Evolutionary conservation across 169 alveolate species (phyloP), one percentile per base, ranked within the genome.

Genomic region (Cryptosporidium sp.): DNA sequence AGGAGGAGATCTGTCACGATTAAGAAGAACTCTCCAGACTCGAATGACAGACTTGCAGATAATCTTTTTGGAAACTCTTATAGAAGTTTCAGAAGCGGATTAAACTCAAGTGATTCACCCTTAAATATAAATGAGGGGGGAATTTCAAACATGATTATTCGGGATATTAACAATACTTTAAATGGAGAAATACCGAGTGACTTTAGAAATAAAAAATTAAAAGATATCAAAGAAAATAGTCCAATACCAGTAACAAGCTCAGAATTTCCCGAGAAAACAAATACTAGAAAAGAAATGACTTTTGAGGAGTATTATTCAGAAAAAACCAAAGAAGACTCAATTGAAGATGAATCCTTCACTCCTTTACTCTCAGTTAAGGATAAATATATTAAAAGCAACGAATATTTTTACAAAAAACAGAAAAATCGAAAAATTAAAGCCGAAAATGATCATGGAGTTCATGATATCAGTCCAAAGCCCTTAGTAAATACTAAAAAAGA

Each of bases 291-390:
- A 3, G 10, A 33, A 37, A 65, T 31, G 3, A 65, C 71, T 23
- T 65, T 65, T 29, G 71, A 65, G 51, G 71, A 65, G 29, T 65
- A 65, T 9, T 65, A 65, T n/a, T 65, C 51, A 10, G 29, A 65
- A n/a, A 65, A 65, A 16, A 33, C 48, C 7, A 29, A 65, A 37
- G 43, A 65, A n/a, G 71, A 33, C 14, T 6, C 21, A 33, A 5
- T 65, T 10, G 71, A 65, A 7, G 71, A 65, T 65, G 51, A 37
- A 16, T 12, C 12, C 5, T 65, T 35, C 7, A 26, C 71, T 65
- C 71, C 48, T 31, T 26, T 65, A 33, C 10, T 65, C 9, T 65
- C 71, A 31, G 52, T 65, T 18, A 65, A 12, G 26, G 71, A 65
- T 16, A 26, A 65, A 33, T 65, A 31, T 37, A 33, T 2, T 14